Conservation (phyloP, 1,139 yeast genomes). For the Yamadazyma mexicana region DNA sequence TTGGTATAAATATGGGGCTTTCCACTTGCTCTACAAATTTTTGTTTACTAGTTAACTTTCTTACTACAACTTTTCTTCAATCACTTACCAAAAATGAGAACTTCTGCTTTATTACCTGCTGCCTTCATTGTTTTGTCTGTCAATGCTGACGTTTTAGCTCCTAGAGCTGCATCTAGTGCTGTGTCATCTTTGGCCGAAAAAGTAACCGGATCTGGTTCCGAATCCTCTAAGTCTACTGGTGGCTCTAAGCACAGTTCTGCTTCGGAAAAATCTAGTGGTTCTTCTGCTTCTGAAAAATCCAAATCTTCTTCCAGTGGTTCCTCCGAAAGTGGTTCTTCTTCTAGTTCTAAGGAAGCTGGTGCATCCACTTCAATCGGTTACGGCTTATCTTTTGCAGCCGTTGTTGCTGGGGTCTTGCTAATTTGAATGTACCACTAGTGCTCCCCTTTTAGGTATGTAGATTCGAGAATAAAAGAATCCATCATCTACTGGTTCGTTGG, state of each 20-base stretch:
- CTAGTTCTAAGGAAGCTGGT: conserved; percentile 7
- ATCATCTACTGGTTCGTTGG: no score
- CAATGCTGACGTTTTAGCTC: conserved; percentile 14
- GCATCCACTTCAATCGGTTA: conserved; percentile 12
- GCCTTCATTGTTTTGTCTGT: conserved; percentile 17
- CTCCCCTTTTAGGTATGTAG: no score
- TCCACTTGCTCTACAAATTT: background rate
- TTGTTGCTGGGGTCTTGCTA: conserved; percentile 17
- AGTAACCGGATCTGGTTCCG: conserved; percentile 17
- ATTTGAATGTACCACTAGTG: conserved; percentile 7
- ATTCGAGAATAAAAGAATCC: no score
- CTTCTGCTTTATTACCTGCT: conserved; percentile 15
- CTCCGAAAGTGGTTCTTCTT: conserved; percentile 5
- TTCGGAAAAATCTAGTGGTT: conserved; percentile 3
- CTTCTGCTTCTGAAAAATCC: conserved; percentile 9
- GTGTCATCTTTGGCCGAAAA: conserved; percentile 4
- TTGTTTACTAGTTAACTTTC: background rate
- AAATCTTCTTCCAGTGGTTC: conserved; percentile 2
- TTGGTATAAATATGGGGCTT: background rate
- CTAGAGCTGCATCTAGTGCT: conserved; percentile 12
- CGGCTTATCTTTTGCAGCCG: conserved; percentile 16
- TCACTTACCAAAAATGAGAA: conserved; percentile 14
- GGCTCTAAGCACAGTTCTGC: conserved; percentile 7
- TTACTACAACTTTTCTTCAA: background rate
- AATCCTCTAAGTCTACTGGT: conserved; percentile 11